Base-by-base conservation (phyloP, 495 filamentous ascomycete species). In the Zalerion maritima region DNA sequence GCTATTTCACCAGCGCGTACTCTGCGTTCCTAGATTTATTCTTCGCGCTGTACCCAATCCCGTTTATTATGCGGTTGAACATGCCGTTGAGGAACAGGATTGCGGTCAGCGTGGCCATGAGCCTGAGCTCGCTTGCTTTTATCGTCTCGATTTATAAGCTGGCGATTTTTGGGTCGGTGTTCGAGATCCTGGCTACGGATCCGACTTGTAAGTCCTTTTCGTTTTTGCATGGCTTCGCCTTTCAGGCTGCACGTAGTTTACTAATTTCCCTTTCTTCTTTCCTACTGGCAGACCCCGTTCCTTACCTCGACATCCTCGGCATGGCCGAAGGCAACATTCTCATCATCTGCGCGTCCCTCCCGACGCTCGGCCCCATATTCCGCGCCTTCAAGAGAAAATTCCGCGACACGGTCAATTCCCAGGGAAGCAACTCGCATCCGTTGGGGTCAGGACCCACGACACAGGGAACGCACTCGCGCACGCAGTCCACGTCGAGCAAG, bases 1-100 rank as follows among this genome's bases (percentile, higher is more conserved):
- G 36, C 1, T 47, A 44, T 24, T 43, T 43, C 24, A 38, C 44
- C 4, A 41, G 41, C 15, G 41, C 44, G 9, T 47, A 41, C 21
- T 44, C 41, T 2, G 41, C 44, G 9, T 47, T 47, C n/a, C 37
- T 47, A 34, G 44, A 47, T 14, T 29, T 47, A 2, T 47, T 47
- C 37, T 47, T 47, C 37, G 44, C 44, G 26, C 29, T 47, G 3
- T 47, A 47, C 23, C 44, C 44, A 11, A 31, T 47, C 9, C 44
- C 41, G 8, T 47, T 47, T 17, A 28, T 47, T 5, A 47, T 47
- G 41, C 37, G 37, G 27, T 14, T 47, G 14, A 47, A 47, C 29
- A 47, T 47, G 44, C 40, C 41, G 8, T 24, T 47, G 18, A 35
- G 34, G 29, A 22, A 12, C 17, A 40, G 44, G 15, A 3, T 47